These are phyloP conservation scores for Fraxinus ornus DNA, from an alignment of 305 asterid species.

Conservation along the genomic window DNA sequence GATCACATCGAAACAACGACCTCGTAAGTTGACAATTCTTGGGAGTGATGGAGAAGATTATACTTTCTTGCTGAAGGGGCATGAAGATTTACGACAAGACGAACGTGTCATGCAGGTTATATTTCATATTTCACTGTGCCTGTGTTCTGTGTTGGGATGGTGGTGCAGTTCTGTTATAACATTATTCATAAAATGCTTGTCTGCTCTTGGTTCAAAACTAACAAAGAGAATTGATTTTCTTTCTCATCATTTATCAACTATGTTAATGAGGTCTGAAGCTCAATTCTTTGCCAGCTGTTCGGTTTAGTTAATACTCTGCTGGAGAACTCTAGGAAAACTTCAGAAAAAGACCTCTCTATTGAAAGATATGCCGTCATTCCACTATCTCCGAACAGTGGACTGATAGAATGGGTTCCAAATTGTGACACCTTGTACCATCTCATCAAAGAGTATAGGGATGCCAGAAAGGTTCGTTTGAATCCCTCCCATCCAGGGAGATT, in stretches of 20 bases:
- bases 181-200: constrained; percentile 12
- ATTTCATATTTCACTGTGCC: constrained; percentile 4
- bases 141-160: not conserved
- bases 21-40: constrained; percentile 89
- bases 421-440: constrained; percentile 95
- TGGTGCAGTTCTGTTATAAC: constrained; percentile 7
- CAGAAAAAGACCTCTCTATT: constrained; percentile 91
- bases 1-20: constrained; percentile 96
- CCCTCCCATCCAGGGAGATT: not conserved
- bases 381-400: constrained; percentile 93
- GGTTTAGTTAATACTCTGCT: constrained; percentile 91
- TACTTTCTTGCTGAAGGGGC: constrained; percentile 95
- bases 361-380: constrained; percentile 94
- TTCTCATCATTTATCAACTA: constrained; percentile 15
- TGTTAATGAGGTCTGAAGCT: constrained; percentile 27
- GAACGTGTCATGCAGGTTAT: constrained; percentile 99
- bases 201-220: not conserved
- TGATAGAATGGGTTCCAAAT: constrained; percentile 97
- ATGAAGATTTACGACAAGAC: constrained; percentile 98
- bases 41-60: constrained; percentile 96
- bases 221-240: constrained; percentile 1
- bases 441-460: constrained; percentile 96
- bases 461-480: constrained; percentile 66
- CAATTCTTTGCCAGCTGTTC: constrained; percentile 62
- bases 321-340: constrained; percentile 86